phyloP scores from a whole-genome alignment of 176 grass and related monocot genomes.

The Hyparrhenia diplandra region DNA sequence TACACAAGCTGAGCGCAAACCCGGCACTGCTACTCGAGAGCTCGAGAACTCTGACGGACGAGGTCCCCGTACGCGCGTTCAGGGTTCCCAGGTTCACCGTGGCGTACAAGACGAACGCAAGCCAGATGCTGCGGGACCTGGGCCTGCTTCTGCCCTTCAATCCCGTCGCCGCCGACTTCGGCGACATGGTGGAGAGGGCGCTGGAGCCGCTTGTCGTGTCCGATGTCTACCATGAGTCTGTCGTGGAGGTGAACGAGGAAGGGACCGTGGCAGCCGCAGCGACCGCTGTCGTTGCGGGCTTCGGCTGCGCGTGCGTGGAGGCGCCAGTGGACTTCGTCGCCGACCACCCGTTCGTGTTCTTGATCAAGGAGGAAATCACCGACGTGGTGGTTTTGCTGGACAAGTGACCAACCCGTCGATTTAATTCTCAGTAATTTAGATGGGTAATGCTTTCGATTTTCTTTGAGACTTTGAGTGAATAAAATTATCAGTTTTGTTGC shows the following conservation, averaged over 20 bases:
- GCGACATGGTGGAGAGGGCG: slow-evolving; percentile 33
- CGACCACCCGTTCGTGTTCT: slow-evolving; percentile 43
- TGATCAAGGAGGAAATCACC: slow-evolving; percentile 31
- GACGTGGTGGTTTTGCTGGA: slow-evolving; percentile 20
- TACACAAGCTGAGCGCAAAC: slow-evolving; percentile 38
- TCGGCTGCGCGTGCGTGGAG: neutral
- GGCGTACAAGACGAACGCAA: slow-evolving; percentile 27
- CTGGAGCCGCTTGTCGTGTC: slow-evolving; percentile 7
- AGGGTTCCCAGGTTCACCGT: slow-evolving; percentile 61
- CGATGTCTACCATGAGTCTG: slow-evolving; percentile 42
- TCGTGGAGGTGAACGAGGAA: slow-evolving; percentile 68
- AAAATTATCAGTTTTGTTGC: too few species aligned
- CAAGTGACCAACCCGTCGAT: slow-evolving; percentile 16
- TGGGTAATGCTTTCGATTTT: too few species aligned
- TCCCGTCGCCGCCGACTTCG: slow-evolving; percentile 20
- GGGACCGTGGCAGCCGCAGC: slow-evolving; percentile 52
- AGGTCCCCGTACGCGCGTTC: slow-evolving; percentile 37
- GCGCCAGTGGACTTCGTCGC: slow-evolving; percentile 41
- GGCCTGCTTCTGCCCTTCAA: slow-evolving; percentile 45
- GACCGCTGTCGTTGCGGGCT: neutral
- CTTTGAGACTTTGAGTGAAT: too few species aligned
- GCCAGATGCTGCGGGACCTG: slow-evolving; percentile 22
- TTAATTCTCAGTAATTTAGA: neutral
- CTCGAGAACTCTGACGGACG: neutral
- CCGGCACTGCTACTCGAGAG: slow-evolving; percentile 14